Base-by-base conservation (phyloP, 2,329 filamentous ascomycete genomes). In the Trichoderma semiorbis region DNA sequence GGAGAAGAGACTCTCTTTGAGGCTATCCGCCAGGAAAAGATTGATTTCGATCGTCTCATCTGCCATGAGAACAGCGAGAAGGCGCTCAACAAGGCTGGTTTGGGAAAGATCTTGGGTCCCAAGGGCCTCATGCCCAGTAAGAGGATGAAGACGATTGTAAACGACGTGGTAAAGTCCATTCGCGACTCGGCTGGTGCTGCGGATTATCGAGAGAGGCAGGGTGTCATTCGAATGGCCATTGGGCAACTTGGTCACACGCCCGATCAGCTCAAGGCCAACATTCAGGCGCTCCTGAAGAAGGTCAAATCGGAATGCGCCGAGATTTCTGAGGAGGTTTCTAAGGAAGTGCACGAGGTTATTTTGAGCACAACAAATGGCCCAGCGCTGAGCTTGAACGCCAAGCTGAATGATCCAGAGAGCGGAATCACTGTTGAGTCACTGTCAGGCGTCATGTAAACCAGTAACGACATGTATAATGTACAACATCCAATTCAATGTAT, bases 191-290 rank as follows among this genome's bases (percentile, higher is more conserved):
- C 94, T 16, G 94, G 95, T 73, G 93, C 91, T 69, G 93, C 91
- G 68, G 90, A 95, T 76, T 99, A 97, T 84, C 90, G 94, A 79
- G 96, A 99, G 84, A 88, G 92, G 75, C 82, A 91, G 75, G 96
- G 94, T 18, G 93, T 96, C 34, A 89, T 99, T 70, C 88, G 95
- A 72, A 89, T 98, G 86, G 91, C 94, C n/a, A 89, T 99, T 73
- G 96, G 95, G 6, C 94, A 98, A 83, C 83, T 99, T 79, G 92
- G 89, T 1, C 97, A 97, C 83, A 93, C 93, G 7, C 94, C 96
- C 3, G 91, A 96, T 77, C 90, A 96, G 87, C 83, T 99, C 83
- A 89, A 91, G 79, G 89, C 89, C 75, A 99, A 99, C 80, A 87
- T 99, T 80, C 92, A 91, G 82, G 85, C 89, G 28, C 89, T 97